Evolutionary conservation across 2,329 filamentous ascomycete genomes (phyloP), one percentile per base, ranked within the genome.

Genomic region (Epicoccum nigrum): DNA sequence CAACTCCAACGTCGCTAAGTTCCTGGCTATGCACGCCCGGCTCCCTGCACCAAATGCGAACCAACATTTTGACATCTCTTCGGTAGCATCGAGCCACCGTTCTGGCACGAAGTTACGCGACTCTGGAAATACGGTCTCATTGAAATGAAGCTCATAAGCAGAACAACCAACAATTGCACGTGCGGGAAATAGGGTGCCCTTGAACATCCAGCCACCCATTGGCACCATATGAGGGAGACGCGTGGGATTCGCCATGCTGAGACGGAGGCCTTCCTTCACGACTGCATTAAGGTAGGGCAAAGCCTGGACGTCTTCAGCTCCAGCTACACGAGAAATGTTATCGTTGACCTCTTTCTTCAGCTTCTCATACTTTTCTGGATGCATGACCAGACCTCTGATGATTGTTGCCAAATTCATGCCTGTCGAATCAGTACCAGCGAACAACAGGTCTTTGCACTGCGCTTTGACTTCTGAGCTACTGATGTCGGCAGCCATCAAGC

Each of bases 381-480:
- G 34, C 35, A 64, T 38, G 2, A 54, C 44, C 1, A 65, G 52
- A 20, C 49, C 54, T 20, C 61, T 59, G 21, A 62, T 56, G 23
- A 69, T 57, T 0, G 59, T 65, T 4, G 65, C 60, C 19, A 66
- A 45, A 35, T 67, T 69, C 65, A 68, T 66, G 3, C 63, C 62
- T 2, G 65, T 64, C 0, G 60, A 63, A 17, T 69, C 65, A 15
- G 67, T 68, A 0, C 68, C 68, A 2, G 68, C 68, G 16, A 71
- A 69, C 9, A 71, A 45, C 3, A 83, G 63, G 57, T 83, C 82
- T 57, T 83, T 81, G 55, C 79, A 76, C 56, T 84, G 80, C 1
- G 78, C 75, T 33, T 72, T 75, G 6, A 78, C 73, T 59, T 83
- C 80, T 4, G 69, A 59, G 8, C 62, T 60, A 3, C 72, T 71